phyloP scores from a whole-genome alignment of 31 red algal genomes.

The Asparagopsis taxiformis region DNA sequence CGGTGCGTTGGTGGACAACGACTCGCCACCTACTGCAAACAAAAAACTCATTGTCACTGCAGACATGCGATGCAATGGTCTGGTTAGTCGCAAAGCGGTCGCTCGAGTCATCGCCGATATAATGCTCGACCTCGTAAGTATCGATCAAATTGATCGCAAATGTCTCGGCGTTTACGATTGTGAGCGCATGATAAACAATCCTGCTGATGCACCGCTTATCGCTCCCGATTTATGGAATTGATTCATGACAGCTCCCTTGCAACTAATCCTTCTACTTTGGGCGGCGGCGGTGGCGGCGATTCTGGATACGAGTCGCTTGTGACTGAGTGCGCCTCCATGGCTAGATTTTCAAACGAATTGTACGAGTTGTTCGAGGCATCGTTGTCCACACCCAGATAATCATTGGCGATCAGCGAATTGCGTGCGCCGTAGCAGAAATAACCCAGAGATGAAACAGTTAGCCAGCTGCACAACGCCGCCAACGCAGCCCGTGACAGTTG shows the following conservation, averaged over 20 bases:
- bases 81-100: conserved; percentile 8
- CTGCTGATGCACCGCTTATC: too few relatives aligned
- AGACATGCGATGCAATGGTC: conserved; percentile 27
- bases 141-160: background rate
- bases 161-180: conserved; percentile 20
- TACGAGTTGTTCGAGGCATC: conserved; percentile 29
- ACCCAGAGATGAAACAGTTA: conserved; percentile 41
- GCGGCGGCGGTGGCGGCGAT: background rate
- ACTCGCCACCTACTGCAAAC: too few relatives aligned
- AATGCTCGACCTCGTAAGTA: background rate
- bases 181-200: conserved; percentile 15
- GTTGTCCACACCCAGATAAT: conserved; percentile 30
- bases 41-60: conserved; percentile 11
- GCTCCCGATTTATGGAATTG: background rate
- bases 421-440: conserved; percentile 73
- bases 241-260: background rate
- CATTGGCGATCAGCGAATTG: conserved; percentile 45
- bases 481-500: conserved; percentile 64
- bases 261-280: background rate
- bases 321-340: conserved; percentile 61
- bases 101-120: conserved; percentile 19
- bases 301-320: conserved; percentile 26
- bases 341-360: conserved; percentile 64
- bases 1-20: conserved; percentile 18
- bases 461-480: conserved; percentile 62